Base-by-base conservation (phyloP, 2,329 filamentous ascomycete genomes). In the Scedosporium aurantiacum region DNA sequence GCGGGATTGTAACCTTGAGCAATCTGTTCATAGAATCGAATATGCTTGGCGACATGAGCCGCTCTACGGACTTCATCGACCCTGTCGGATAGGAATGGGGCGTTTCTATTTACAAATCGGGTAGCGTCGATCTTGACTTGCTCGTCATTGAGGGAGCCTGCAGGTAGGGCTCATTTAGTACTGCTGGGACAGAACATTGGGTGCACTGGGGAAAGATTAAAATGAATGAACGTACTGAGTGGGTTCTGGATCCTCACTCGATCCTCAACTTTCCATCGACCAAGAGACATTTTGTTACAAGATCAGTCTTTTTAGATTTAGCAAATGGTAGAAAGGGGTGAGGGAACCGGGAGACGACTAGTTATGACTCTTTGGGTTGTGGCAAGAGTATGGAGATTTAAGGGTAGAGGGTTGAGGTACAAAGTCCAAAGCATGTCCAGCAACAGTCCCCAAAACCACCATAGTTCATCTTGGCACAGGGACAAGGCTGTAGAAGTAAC, bases 11-110 rank as follows among this genome's bases (percentile, higher is more conserved):
- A 60, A 58, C 64, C 69, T 3, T 68, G 68, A 6, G 74, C 73
- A 18, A 75, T 68, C 12, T 69, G 66, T 56, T 77, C 74, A 57
- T 77, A 78, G 1, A 69, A 63, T 0, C 68, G 69, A 41, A 73
- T 70, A 47, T 77, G 73, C 52, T 74, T 75, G 12, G 73, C 75
- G 5, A 78, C 74, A 8, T 70, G 69, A 21, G 75, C 75, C 6
- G 74, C 75, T 18, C 75, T 50, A 25, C 21, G 32, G 23, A 60
- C 58, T 25, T 60, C 58, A 3, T 54, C 58, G 12, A 60, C 25
- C 5, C 40, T 41, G 27, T 60, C 43, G 10, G 25, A 37, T 10
- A 60, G 40, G 16, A 60, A 60, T 4, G 41, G 58, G 14, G 58
- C 58, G 16, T 43, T 18, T n/a, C 58, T 60, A n/a, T 60, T 60